Percentiles rank a stretch among this genome's conserved stretches.
Evolutionary conservation across 805 yeast genomes (phyloP).

Genomic region (Sugiyamaella valdiviana): DNA sequence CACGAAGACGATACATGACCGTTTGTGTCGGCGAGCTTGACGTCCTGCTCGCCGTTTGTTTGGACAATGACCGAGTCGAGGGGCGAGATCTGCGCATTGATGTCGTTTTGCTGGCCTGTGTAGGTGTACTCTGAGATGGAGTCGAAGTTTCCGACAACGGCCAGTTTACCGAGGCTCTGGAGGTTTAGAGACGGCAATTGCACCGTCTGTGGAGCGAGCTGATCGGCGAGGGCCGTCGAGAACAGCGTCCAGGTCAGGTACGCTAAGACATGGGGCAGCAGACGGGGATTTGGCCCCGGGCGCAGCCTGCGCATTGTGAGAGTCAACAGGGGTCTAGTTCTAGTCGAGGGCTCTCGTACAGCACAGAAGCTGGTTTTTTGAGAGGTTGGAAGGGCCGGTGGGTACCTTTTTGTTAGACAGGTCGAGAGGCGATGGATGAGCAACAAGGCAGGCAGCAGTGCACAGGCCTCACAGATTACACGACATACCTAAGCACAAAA

Average conservation of each 20-base stretch:
- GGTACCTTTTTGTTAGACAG: no score
- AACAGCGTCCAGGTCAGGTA: background rate
- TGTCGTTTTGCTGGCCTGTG: conserved; percentile 32
- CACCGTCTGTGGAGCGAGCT: conserved; percentile 16
- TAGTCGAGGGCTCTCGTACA: no score
- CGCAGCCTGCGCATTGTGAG: background rate
- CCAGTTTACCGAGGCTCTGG: conserved; percentile 26
- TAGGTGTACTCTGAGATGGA: conserved; percentile 34
- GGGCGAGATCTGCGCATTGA: conserved; percentile 16
- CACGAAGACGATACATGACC: conserved; percentile 22
- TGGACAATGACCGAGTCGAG: conserved; percentile 21
- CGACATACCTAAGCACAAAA: no score
- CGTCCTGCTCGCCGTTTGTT: conserved; percentile 18
- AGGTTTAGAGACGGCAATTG: conserved; percentile 21
- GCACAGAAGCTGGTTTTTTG: no score
- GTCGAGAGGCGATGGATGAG: no score
- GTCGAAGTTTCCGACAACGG: conserved; percentile 35
- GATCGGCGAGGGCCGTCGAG: background rate
- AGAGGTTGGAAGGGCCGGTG: no score
- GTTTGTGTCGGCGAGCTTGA: conserved; percentile 14
- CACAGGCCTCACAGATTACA: no score
- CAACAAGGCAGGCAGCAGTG: no score
- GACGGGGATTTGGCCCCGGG: background rate
- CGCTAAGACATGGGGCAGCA: background rate
- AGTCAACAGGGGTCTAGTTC: background rate